These are phyloP conservation scores for Leccinum pachyderme DNA, from an alignment of 1,284 basidiomycete genomes.

Conservation along the genomic window DNA sequence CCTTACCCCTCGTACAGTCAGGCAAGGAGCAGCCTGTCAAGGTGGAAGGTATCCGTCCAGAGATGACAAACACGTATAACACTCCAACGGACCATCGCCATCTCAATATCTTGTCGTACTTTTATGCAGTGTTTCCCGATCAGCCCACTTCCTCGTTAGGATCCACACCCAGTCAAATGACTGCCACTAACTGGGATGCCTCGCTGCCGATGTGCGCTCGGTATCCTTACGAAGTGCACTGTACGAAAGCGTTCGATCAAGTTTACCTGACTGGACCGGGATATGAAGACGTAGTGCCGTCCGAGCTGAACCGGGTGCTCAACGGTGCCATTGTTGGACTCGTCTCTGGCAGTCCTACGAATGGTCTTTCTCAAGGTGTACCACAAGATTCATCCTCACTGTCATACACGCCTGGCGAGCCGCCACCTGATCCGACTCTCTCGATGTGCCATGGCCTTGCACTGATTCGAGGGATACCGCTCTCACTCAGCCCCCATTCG, in stretches of 20 bases:
- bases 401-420: slow-evolving; percentile 56
- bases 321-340: slow-evolving; percentile 83
- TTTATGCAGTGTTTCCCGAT: slow-evolving; percentile 62
- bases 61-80: slow-evolving; percentile 42
- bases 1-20: background rate
- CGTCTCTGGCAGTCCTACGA: slow-evolving; percentile 34
- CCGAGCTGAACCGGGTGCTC: slow-evolving; percentile 69
- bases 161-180: slow-evolving; percentile 30
- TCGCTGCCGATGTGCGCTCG: slow-evolving; percentile 63
- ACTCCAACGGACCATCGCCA: slow-evolving; percentile 75
- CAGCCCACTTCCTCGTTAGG: slow-evolving; percentile 2
- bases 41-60: slow-evolving; percentile 27
- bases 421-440: slow-evolving; percentile 51
- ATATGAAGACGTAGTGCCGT: slow-evolving; percentile 67
- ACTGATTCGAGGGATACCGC: slow-evolving; percentile 56
- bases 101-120: slow-evolving; percentile 78
- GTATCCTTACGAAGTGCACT: slow-evolving; percentile 68
- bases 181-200: slow-evolving; percentile 64
- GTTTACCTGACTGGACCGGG: slow-evolving; percentile 70
- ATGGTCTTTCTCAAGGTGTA: background rate
- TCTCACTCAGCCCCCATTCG: slow-evolving; percentile 19
- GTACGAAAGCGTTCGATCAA: slow-evolving; percentile 51
- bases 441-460: slow-evolving; percentile 71
- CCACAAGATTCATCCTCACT: slow-evolving; percentile 23
- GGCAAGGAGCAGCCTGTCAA: slow-evolving; percentile 1